Base-by-base conservation (phyloP, 345 rosid genomes). In the Lepidium didymum region DNA sequence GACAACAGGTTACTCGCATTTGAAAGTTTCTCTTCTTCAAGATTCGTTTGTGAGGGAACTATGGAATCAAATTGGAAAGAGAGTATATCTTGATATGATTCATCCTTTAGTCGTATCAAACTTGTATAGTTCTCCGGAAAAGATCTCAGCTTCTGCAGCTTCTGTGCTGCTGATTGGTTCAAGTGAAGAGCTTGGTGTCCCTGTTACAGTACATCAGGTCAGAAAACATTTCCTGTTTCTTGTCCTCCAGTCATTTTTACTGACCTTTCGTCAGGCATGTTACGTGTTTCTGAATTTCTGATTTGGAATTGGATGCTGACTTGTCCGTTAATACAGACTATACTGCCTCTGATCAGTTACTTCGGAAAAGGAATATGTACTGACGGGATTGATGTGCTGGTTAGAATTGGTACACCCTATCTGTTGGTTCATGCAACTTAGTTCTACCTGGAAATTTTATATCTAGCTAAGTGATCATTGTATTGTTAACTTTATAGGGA, bases 1-100 rank as follows among this genome's bases (percentile, higher is more conserved):
- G 98, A 74, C 88, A 19, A 68, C 96, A 81, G 98, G 95, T 77
- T 86, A 83, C 83, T 89, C 92, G 61, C 98, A 85, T 81, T 75
- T 92, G 75, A 92, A 92, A 77, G 91, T 92, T 47, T 86, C 88
- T 49, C 87, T 92, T 68, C 98, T 92, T 77, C 98, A 92, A 87
- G 95, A 84, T 54, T 87, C 96, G 46, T 92, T 92, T 78, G 84
- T 89, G 78, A 84, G 86, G 82, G 95, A 83, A 66, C 75, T 85
- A 54, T 92, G 98, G 98, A 83, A 77, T 72, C 81, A 74, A 19
- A 82, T 86, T 57, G 96, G 96, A 69, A 92, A 85, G 78, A 86
- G 80, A 77, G 79, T 76, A 73, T 92, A 92, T 81, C 82, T 92
- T 79, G 90, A 85, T 76, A 77, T 71, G 52, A 44, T 89, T 72